These are phyloP conservation scores for Penicillium sp. DNA, from an alignment of 2,329 filamentous ascomycete genomes.

Conservation along the genomic window DNA sequence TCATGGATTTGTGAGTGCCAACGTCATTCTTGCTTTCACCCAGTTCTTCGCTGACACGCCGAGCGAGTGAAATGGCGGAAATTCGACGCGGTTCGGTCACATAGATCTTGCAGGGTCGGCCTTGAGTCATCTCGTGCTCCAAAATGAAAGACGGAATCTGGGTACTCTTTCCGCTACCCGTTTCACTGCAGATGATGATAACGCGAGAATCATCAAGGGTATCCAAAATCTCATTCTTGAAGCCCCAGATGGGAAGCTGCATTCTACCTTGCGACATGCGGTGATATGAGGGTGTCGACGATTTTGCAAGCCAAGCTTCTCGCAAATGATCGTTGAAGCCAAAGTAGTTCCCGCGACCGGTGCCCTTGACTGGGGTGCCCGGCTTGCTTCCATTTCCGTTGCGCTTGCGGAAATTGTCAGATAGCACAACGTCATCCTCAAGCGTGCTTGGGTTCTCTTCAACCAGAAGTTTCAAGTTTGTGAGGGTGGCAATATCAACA, in stretches of 20 bases:
- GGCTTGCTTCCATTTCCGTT: slow-evolving; percentile 36
- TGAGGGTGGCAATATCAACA: slow-evolving; percentile 68
- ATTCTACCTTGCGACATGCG: slow-evolving; percentile 77
- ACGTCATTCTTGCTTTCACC: slow-evolving; percentile 82
- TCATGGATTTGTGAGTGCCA: slow-evolving; percentile 78
- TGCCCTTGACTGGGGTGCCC: slow-evolving; percentile 27
- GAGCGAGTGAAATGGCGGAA: slow-evolving; percentile 90
- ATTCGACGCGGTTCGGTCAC: slow-evolving; percentile 95
- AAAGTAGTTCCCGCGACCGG: slow-evolving; percentile 22
- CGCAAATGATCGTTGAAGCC: slow-evolving; percentile 45
- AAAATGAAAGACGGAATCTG: slow-evolving; percentile 94
- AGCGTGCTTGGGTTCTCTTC: slow-evolving; percentile 47
- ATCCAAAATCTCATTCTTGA: slow-evolving; percentile 74
- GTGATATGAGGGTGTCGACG: slow-evolving; percentile 62
- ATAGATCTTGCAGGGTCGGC: slow-evolving; percentile 85
- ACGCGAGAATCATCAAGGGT: slow-evolving; percentile 80
- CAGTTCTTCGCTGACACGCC: slow-evolving; percentile 90
- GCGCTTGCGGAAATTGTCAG: slow-evolving; percentile 69
- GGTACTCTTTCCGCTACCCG: slow-evolving; percentile 94
- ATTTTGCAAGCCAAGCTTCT: slow-evolving; percentile 56
- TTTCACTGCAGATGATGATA: slow-evolving; percentile 94
- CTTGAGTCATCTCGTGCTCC: slow-evolving; percentile 80
- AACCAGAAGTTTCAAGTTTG: slow-evolving; percentile 56
- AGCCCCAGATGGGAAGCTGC: slow-evolving; percentile 87
- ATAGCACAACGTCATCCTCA: slow-evolving; percentile 74